Conservation (phyloP, 2,329 filamentous ascomycete species). For the Dothiorella sarmentorum region DNA sequence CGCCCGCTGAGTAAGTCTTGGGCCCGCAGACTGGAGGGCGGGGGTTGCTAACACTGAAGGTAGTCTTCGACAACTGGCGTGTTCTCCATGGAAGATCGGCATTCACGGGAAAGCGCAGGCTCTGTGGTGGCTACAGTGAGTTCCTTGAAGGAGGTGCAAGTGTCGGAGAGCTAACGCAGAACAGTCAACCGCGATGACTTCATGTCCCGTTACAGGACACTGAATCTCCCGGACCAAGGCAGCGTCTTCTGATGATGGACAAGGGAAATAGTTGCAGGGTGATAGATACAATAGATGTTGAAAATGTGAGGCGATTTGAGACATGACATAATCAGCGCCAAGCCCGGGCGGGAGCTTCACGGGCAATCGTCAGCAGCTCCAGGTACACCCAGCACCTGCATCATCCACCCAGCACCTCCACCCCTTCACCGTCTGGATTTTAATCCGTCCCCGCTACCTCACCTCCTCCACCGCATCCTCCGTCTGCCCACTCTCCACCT, state of each 20-base stretch:
- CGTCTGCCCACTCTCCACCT: background rate
- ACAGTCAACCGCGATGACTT: constrained; percentile 24
- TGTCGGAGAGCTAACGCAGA: background rate
- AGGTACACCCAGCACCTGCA: background rate
- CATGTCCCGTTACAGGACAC: constrained; percentile 20
- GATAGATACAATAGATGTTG: no score
- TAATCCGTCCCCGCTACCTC: background rate
- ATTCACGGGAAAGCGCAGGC: constrained; percentile 79
- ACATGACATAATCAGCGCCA: constrained; percentile 18
- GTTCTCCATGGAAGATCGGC: constrained; percentile 81
- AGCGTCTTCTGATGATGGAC: background rate
- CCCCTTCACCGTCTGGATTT: background rate
- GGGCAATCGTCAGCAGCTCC: constrained; percentile 3
- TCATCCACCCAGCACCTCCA: background rate
- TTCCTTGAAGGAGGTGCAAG: constrained; percentile 23
- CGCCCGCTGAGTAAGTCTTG: constrained; percentile 64
- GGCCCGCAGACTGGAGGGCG: background rate
- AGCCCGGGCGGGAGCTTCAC: constrained; percentile 11
- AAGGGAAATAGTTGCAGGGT: no score
- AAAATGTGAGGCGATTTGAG: background rate
- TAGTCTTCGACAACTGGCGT: constrained; percentile 95
- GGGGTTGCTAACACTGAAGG: background rate
- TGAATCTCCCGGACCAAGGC: constrained; percentile 4
- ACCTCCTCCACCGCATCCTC: background rate
- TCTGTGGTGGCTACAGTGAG: constrained; percentile 89